A percentile compares a stretch with the other conserved stretches of the same genome.
These are phyloP conservation scores for Talaromyces amestolkiae DNA, from an alignment of 2,329 filamentous ascomycete genomes.

Conservation along the genomic window DNA sequence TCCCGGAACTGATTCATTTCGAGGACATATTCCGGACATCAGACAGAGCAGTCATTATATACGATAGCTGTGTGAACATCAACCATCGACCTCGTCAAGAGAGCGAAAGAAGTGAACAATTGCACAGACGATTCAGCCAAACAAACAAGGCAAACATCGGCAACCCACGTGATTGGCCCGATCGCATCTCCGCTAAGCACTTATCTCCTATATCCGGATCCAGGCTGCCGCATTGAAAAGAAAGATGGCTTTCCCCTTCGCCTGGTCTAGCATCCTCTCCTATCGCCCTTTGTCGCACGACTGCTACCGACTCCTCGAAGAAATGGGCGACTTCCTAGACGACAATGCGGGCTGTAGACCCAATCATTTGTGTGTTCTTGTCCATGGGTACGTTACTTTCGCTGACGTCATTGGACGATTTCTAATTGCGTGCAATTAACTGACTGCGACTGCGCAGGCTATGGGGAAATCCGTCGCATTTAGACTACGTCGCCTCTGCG, in stretches of 20 bases:
- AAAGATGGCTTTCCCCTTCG: slow-evolving; percentile 9
- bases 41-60: not conserved
- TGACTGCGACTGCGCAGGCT: slow-evolving; percentile 40
- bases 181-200: not conserved
- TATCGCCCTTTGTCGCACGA: not conserved
- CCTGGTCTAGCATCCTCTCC: slow-evolving; percentile 10
- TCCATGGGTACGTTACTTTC: slow-evolving; percentile 55
- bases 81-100: not conserved
- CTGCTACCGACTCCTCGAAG: slow-evolving; percentile 14
- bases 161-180: slow-evolving; percentile 10
- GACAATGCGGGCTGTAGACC: slow-evolving; percentile 25
- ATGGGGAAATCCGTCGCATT: slow-evolving; percentile 61
- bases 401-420: not conserved
- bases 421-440: not conserved
- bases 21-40: not conserved
- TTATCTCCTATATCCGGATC: not conserved
- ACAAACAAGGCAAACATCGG: not conserved
- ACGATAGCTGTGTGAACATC: not conserved
- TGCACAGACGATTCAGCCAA: not conserved
- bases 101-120: not conserved
- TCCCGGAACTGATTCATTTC: not conserved
- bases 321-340: slow-evolving; percentile 17
- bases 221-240: not conserved
- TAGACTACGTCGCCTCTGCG: slow-evolving; percentile 54
- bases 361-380: slow-evolving; percentile 60